phyloP scores from a whole-genome alignment of 176 grass and related monocot species.

The Poa annua region DNA sequence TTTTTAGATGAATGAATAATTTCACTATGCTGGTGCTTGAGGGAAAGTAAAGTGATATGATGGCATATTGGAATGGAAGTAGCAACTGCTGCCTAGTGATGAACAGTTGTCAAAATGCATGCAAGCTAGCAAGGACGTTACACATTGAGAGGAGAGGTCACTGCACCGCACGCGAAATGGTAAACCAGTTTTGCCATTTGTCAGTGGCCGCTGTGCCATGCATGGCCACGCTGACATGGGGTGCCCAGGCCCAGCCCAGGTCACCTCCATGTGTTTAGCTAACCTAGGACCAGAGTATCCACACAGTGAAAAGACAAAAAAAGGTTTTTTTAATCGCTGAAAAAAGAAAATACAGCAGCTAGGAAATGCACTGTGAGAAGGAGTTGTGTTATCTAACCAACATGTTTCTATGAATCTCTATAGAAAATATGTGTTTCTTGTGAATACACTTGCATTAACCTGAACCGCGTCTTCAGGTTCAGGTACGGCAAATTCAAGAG shows the following conservation, averaged over 20 bases:
- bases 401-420: neutral
- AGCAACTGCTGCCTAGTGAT: neutral
- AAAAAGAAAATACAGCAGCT: neutral
- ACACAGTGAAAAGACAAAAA: too few relatives aligned
- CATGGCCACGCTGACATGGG: neutral
- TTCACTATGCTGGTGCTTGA: neutral
- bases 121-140: neutral
- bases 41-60: neutral
- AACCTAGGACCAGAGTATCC: neutral
- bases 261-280: neutral
- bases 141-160: neutral
- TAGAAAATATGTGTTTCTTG: neutral
- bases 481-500: neutral
- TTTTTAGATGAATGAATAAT: neutral
- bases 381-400: neutral
- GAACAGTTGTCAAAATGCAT: conserved; percentile 21
- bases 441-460: neutral
- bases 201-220: neutral
- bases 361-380: neutral
- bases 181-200: neutral
- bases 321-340: too few relatives aligned
- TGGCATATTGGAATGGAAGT: neutral
- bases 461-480: neutral
- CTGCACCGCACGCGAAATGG: neutral
- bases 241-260: neutral